Percentiles rank a stretch among this genome's conserved stretches.
Evolutionary conservation across 2,329 filamentous ascomycete species (phyloP).

Genomic region (Pseudocercospora fijiensis): DNA sequence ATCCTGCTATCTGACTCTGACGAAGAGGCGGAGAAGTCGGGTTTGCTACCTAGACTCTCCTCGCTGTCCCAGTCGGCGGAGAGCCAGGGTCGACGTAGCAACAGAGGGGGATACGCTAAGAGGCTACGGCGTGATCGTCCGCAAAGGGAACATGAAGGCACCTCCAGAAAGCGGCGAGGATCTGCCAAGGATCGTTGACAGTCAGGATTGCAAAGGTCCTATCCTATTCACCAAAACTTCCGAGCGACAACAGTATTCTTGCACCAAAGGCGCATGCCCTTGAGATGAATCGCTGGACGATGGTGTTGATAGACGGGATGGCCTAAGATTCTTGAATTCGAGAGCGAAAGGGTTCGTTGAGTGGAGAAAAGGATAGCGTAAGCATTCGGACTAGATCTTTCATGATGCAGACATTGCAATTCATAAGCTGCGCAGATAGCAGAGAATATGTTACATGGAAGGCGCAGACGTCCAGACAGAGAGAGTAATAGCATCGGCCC

Average conservation of each 20-base stretch:
- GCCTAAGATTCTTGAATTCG: not conserved
- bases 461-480: not conserved
- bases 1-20: not conserved
- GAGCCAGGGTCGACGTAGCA: not conserved
- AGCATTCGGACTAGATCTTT: not conserved
- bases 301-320: not conserved
- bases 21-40: not conserved
- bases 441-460: slow-evolving; percentile 7
- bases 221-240: too few species aligned
- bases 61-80: not conserved
- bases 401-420: not conserved
- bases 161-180: not conserved
- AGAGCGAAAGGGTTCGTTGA: not conserved
- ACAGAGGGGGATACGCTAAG: not conserved
- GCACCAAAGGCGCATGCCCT: not conserved
- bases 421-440: slow-evolving; percentile 7
- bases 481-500: not conserved
- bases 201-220: not conserved
- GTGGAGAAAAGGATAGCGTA: not conserved
- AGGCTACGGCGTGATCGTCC: not conserved
- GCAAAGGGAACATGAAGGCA: not conserved
- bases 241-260: not conserved
- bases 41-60: not conserved
- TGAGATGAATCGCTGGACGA: not conserved
- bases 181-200: not conserved